Evolutionary conservation across 208 protist genomes (phyloP).

Genomic region (Acanthamoeba culbertsoni): DNA sequence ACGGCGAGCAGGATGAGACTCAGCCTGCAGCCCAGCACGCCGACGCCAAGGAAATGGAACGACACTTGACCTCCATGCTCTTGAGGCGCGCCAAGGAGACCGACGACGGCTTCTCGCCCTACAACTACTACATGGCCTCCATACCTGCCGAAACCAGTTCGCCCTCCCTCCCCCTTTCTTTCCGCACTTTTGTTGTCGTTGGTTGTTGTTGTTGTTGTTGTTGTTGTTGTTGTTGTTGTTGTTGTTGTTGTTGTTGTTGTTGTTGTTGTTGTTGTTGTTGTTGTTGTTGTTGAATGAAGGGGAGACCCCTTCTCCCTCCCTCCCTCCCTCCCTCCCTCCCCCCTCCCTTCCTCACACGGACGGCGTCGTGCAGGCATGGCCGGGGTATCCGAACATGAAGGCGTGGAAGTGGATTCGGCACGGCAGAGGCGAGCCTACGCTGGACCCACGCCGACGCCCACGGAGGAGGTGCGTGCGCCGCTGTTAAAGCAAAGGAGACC

Average conservation of each 20-base stretch:
- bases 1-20: not conserved
- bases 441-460: no score
- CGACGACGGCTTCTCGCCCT: not conserved
- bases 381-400: no score
- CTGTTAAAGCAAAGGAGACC: no score
- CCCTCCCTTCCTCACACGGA: no score
- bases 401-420: no score
- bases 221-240: not conserved
- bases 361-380: no score
- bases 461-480: no score
- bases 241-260: not conserved
- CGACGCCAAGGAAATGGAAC: not conserved
- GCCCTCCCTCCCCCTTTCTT: not conserved
- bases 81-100: not conserved
- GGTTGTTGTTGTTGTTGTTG: not conserved
- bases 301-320: no score
- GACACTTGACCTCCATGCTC: not conserved
- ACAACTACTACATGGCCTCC: constrained; percentile 17
- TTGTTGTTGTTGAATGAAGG: no score
- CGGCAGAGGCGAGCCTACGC: no score
- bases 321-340: no score
- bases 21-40: not conserved
- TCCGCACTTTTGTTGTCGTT: not conserved
- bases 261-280: not conserved
- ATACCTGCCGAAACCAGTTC: not conserved